phyloP scores from a whole-genome alignment of 2,329 filamentous ascomycete species.

The Pestalotiopsis sp. region DNA sequence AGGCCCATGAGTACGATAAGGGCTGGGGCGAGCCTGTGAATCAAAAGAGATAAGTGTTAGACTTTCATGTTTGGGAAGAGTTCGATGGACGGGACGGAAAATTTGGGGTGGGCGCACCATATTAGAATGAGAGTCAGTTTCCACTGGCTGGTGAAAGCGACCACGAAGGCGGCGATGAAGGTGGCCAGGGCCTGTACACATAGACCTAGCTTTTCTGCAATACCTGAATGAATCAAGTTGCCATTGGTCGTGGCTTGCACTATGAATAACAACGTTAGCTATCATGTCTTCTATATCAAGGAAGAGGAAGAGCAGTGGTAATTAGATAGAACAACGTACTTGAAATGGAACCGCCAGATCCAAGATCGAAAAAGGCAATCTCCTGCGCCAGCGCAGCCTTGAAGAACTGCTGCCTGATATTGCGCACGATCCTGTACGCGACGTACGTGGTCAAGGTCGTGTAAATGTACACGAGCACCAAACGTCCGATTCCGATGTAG shows the following conservation, averaged over 20 bases:
- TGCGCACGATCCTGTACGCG: constrained; percentile 44
- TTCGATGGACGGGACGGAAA: background rate
- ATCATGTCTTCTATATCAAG: no score
- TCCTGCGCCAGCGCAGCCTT: constrained; percentile 43
- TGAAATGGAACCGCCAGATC: constrained; percentile 31
- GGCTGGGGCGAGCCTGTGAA: constrained; percentile 12
- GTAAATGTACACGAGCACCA: constrained; percentile 26
- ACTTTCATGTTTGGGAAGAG: background rate
- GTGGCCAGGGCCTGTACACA: constrained; percentile 41
- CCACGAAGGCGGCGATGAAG: constrained; percentile 40
- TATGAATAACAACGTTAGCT: background rate
- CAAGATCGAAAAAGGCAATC: constrained; percentile 41
- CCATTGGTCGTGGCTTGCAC: constrained; percentile 45
- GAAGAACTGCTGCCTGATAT: constrained; percentile 41
- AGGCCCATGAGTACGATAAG: constrained; percentile 12
- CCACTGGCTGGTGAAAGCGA: constrained; percentile 44
- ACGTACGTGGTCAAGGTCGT: constrained; percentile 41
- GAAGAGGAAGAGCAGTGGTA: background rate
- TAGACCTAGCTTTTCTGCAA: constrained; percentile 42
- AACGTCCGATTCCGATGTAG: constrained; percentile 27
- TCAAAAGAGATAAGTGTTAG: background rate
- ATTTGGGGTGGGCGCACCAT: background rate
- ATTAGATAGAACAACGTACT: background rate
- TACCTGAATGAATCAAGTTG: constrained; percentile 43
- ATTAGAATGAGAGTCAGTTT: constrained; percentile 43